Conservation (phyloP, 192 early-diverging fungal species). For the Phycomyces nitens region DNA sequence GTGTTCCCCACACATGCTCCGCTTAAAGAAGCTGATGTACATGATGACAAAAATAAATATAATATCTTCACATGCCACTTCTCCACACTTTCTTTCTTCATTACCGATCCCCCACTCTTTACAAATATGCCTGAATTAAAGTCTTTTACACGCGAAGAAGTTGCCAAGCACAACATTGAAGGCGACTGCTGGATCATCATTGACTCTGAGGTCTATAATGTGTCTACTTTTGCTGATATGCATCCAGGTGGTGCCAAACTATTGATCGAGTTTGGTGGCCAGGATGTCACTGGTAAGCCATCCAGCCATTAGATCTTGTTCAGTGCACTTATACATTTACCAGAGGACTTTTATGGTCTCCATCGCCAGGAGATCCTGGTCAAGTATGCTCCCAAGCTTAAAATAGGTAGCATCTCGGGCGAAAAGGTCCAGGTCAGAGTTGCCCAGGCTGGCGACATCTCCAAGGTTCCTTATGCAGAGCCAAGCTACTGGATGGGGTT, state of each 20-base stretch:
- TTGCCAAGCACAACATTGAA: slow-evolving; percentile 32
- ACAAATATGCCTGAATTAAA: slow-evolving; percentile 23
- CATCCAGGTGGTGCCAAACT: slow-evolving; percentile 57
- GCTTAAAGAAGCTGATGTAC: not conserved
- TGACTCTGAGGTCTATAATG: slow-evolving; percentile 54
- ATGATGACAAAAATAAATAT: slow-evolving; percentile 1
- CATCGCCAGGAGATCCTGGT: slow-evolving; percentile 53
- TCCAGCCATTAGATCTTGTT: not conserved
- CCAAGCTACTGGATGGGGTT: slow-evolving; percentile 57
- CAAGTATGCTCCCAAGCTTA: slow-evolving; percentile 58
- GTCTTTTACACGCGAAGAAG: slow-evolving; percentile 31
- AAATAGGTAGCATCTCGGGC: slow-evolving; percentile 62
- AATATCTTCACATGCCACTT: slow-evolving; percentile 14
- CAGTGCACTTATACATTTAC: not conserved
- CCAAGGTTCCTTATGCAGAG: slow-evolving; percentile 69
- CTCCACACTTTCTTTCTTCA: slow-evolving; percentile 1
- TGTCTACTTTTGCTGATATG: slow-evolving; percentile 50
- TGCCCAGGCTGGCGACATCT: slow-evolving; percentile 61
- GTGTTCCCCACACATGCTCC: not conserved
- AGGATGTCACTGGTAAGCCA: slow-evolving; percentile 58
- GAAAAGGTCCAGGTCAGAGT: slow-evolving; percentile 21
- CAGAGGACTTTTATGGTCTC: slow-evolving; percentile 34
- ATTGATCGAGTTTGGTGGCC: slow-evolving; percentile 72
- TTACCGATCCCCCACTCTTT: slow-evolving; percentile 3
- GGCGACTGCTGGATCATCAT: slow-evolving; percentile 57